phyloP scores from a whole-genome alignment of 2,329 filamentous ascomycete genomes.

The Fusarium pilosicola region DNA sequence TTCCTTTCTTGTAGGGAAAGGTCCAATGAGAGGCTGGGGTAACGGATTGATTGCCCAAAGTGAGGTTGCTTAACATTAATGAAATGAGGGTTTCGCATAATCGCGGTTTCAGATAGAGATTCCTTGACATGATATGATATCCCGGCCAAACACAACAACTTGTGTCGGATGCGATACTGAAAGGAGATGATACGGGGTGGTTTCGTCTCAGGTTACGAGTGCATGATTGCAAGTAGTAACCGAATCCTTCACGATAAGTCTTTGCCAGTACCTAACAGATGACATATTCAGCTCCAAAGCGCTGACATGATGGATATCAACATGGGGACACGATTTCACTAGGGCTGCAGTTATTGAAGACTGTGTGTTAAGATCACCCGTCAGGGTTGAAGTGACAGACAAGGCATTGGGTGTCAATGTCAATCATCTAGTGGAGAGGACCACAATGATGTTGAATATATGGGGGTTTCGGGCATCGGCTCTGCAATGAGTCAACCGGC shows the following conservation, averaged over 20 bases:
- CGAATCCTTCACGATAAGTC: neutral
- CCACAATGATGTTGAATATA: neutral
- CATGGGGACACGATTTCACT: neutral
- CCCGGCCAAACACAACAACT: neutral
- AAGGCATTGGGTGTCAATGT: neutral
- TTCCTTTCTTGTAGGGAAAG: neutral
- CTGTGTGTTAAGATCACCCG: constrained; percentile 14
- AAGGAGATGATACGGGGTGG: constrained; percentile 7
- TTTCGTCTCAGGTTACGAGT: constrained; percentile 12
- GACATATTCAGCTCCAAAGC: neutral
- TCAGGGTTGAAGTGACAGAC: constrained; percentile 10
- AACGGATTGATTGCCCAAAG: neutral
- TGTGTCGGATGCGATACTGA: neutral
- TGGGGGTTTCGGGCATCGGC: neutral
- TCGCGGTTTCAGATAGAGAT: constrained; percentile 12
- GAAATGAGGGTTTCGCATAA: constrained; percentile 1
- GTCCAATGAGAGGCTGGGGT: neutral
- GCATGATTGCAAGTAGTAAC: constrained; percentile 3
- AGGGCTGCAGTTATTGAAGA: neutral
- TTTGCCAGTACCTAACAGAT: neutral
- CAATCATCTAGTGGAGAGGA: neutral
- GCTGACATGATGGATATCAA: neutral
- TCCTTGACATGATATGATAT: neutral
- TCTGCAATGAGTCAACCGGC: neutral
- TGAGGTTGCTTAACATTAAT: neutral